These are phyloP conservation scores for Nannochloris sp. DNA, from an alignment of 139 green algal genomes.

Conservation along the genomic window DNA sequence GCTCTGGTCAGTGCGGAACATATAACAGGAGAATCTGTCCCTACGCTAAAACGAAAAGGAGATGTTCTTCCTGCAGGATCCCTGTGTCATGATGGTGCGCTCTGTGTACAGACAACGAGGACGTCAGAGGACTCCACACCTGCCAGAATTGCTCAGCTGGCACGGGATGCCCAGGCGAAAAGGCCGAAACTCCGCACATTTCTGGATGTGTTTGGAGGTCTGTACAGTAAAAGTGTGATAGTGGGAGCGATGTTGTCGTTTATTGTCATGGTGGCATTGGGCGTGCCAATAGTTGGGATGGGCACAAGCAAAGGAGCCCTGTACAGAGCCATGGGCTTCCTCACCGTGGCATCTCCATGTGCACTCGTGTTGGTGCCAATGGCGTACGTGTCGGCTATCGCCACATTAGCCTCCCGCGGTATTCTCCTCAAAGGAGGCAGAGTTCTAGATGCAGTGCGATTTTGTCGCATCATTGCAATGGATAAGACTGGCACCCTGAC, in stretches of 20 bases:
- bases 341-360: constrained; percentile 74
- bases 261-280: constrained; percentile 20
- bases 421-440: constrained; percentile 63
- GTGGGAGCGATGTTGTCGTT: constrained; percentile 20
- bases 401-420: constrained; percentile 50
- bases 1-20: constrained; percentile 59
- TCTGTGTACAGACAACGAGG: constrained; percentile 52
- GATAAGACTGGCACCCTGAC: constrained; percentile 90
- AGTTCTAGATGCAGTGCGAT: constrained; percentile 62
- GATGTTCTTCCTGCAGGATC: constrained; percentile 33
- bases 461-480: constrained; percentile 52
- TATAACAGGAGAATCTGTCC: constrained; percentile 65
- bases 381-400: constrained; percentile 79
- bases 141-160: constrained; percentile 67
- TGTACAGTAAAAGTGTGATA: constrained; percentile 65
- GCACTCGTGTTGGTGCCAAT: constrained; percentile 78
- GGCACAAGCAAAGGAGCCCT: constrained; percentile 41
- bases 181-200: constrained; percentile 47
- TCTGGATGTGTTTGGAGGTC: constrained; percentile 52
- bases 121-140: constrained; percentile 56
- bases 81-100: constrained; percentile 54
- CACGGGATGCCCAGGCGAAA: constrained; percentile 52
- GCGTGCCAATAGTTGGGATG: constrained; percentile 28
- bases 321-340: constrained; percentile 72
- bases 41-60: constrained; percentile 7